Percentiles rank a stretch among this genome's conserved stretches.
Evolutionary conservation across 139 green algal species (phyloP).

Genomic region (Edaphochlamys debaryana): DNA sequence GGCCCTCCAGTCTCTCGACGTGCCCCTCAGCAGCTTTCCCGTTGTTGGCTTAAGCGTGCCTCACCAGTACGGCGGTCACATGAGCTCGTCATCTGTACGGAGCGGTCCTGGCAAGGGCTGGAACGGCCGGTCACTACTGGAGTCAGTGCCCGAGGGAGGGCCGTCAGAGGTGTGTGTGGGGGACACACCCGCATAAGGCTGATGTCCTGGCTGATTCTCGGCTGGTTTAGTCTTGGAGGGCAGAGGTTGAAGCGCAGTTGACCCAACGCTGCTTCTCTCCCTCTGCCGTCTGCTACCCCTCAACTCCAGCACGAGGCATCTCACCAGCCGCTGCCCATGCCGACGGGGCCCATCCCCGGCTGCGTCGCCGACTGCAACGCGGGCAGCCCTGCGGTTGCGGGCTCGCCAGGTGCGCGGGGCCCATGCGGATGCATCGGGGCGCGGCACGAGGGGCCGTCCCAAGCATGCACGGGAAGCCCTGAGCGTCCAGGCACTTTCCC

Average conservation of each 20-base stretch:
- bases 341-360: neutral
- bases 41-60: conserved; percentile 4
- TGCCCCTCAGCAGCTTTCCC: neutral
- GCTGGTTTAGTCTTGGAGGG: too few relatives aligned
- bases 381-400: neutral
- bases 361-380: neutral
- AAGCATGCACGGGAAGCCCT: neutral
- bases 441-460: too few relatives aligned
- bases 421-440: neutral
- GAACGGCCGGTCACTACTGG: neutral
- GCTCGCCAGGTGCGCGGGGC: neutral
- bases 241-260: too few relatives aligned
- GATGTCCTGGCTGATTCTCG: too few relatives aligned
- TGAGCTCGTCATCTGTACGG: neutral
- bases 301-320: too few relatives aligned
- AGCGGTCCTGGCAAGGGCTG: too few relatives aligned
- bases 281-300: too few relatives aligned
- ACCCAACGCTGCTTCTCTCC: too few relatives aligned
- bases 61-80: conserved; percentile 3
- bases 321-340: neutral
- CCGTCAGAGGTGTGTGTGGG: neutral
- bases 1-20: neutral
- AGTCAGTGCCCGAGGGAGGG: conserved; percentile 13
- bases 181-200: too few relatives aligned
- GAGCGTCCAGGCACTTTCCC: too few relatives aligned